Base-by-base conservation (phyloP, 1,139 yeast genomes). In the Nakaseomyces glabratus region DNA sequence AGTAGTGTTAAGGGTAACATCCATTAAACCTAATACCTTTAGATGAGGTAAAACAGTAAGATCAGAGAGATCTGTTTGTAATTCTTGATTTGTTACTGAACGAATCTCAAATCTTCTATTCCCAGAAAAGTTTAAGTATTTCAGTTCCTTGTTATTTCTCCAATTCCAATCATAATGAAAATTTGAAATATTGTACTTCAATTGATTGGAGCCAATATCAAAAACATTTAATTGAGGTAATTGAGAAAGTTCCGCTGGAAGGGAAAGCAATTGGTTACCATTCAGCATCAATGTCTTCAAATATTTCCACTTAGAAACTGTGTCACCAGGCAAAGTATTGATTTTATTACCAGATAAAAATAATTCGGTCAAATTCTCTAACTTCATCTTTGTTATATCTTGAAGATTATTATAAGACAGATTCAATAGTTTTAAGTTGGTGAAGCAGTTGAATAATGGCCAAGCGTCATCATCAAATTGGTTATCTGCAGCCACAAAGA, bases 111-210 rank as follows among this genome's bases (percentile, higher is more conserved):
- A 75, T 43, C 96, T 69, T 52, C 82, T 80, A 55, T 93, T 93
- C 28, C 97, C 97, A 0, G 95, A 84, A 43, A 93, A 78, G 56
- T 88, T 90, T 54, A 93, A 69, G 50, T 82, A 86, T 47, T 69
- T 74, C 56, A 93, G 66, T 31, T 78, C 76, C 37, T 70, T 65
- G 53, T 90, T 93, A 66, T 77, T 78, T 50, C 82, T 80, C 98
- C 98, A 93, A 58, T 85, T 90, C 97, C 97, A 90, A 57, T 90
- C 98, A 54, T 85, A 88, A 6, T 93, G 93, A 74, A 88, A 84
- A 55, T 90, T 90, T 10, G 93, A 81, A 39, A 90, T 85, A 49
- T 93, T 90, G 58, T 90, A 90, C 51, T 88, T 82, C 56, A 93
- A 65, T 45, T 78, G 82, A 55, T 93, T 93, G 3, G 94, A 82